Percentiles rank a stretch among this genome's conserved stretches.
phyloP scores from a whole-genome alignment of 176 grass and related monocot species.

The Hordeum marinum region DNA sequence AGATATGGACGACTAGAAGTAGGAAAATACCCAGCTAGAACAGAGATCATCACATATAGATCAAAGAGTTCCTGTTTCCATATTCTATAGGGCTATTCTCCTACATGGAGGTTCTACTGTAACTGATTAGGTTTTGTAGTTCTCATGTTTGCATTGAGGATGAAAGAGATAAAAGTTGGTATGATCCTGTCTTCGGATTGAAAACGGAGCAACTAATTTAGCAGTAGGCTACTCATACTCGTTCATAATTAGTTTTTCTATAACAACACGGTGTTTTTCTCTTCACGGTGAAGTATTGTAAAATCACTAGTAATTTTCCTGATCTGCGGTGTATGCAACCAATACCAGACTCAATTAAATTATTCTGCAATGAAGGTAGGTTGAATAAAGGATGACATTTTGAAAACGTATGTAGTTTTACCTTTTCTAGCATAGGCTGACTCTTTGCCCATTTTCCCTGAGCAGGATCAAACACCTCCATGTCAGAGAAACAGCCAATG shows the following conservation, averaged over 20 bases:
- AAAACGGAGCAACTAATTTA: not conserved
- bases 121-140: not conserved
- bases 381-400: not conserved
- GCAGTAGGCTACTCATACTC: not conserved
- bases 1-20: not conserved
- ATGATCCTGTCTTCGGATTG: not conserved
- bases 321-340: not conserved
- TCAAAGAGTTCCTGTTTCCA: not conserved
- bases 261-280: not conserved
- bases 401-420: conserved; percentile 1
- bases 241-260: not conserved
- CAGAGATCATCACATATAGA: not conserved
- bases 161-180: not conserved
- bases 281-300: no score
- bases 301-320: not conserved
- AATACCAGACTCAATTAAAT: not conserved
- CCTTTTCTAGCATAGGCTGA: conserved; percentile 80
- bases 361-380: not conserved
- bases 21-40: not conserved
- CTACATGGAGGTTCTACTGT: not conserved
- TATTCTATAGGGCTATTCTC: not conserved
- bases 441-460: conserved; percentile 60
- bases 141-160: not conserved
- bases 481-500: conserved; percentile 54
- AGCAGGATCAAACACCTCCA: conserved; percentile 70